Base-by-base conservation (phyloP, 108 stramenopile species). In the Pelagomonas calceolata region DNA sequence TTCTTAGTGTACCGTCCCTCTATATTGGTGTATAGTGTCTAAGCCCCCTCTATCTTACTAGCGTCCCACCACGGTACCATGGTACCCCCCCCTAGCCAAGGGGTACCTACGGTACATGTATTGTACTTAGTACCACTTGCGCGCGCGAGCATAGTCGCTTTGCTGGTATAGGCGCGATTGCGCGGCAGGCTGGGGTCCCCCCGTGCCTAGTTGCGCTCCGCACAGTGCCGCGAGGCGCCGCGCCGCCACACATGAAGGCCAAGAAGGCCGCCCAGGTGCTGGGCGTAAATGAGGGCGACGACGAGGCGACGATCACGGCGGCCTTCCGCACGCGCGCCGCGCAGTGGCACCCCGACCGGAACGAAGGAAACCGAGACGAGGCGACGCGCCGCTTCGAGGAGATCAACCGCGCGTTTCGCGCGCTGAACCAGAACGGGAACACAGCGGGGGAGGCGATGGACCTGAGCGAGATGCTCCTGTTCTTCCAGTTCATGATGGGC, bases 401-500 rank as follows among this genome's bases (percentile, higher is more conserved):
- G 26, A 60, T 60, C 51, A 60, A 60, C 26, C 51, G 29, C 21
- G 51, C 51, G 21, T 60, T 60, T 26, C 51, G 29, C 21, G 51
- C 51, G 21, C 51, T 60, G 21, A 60, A 12, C 51, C 14, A 60
- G 21, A 26, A 60, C 51, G 21, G 51, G 51, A 5, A 43, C 39
- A 12, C 9, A 43, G 9, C 39, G 5, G 39, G 39, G 12, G 9
- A 43, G 39, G 9, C 9, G 39, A 60, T 60, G 51, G 51, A 60
- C 10, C 51, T 60, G 21, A 26, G 21, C 7, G 51, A 60, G 51
- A 60, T 60, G 51, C 18, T 60, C 21, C 3, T 60, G 21, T 60
- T 60, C 51, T 60, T 60, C 51, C 21, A 60, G 51, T 60, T 60
- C 51, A 60, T 60, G 51, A 60, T 60, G 51, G 51, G 51, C 39